phyloP scores from a whole-genome alignment of 441 rosid genomes.

The Populus hybrid region DNA sequence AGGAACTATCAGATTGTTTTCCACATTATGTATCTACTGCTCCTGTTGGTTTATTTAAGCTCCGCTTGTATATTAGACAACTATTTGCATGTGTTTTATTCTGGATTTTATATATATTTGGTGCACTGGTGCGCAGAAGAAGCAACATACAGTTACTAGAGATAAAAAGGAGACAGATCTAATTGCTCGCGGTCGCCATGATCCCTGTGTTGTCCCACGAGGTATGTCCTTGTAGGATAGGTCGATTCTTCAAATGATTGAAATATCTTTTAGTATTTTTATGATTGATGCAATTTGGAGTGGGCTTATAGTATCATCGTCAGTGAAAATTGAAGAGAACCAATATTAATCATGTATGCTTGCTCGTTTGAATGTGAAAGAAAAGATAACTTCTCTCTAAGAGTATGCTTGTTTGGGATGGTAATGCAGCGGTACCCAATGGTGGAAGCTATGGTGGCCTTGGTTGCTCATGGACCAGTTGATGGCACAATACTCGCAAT shows the following conservation, averaged over 20 bases:
- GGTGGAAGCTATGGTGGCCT: conserved; percentile 96
- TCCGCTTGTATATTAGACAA: neutral
- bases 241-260: neutral
- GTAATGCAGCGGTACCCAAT: conserved; percentile 81
- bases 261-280: neutral
- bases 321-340: neutral
- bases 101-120: neutral
- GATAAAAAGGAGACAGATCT: conserved; percentile 74
- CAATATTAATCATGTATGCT: neutral
- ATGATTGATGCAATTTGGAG: neutral
- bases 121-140: conserved; percentile 50
- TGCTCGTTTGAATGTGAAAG: neutral
- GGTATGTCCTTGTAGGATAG: conserved; percentile 36
- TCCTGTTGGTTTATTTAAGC: neutral
- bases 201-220: conserved; percentile 95
- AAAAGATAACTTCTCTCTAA: neutral
- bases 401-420: conserved; percentile 6
- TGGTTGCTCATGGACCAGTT: conserved; percentile 84
- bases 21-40: neutral
- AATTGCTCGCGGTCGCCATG: conserved; percentile 88
- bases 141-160: conserved; percentile 79
- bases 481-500: conserved; percentile 81
- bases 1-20: neutral
- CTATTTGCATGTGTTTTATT: neutral
- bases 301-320: neutral